Conservation (phyloP, 805 yeast species). For the Pichia occidentalis region DNA sequence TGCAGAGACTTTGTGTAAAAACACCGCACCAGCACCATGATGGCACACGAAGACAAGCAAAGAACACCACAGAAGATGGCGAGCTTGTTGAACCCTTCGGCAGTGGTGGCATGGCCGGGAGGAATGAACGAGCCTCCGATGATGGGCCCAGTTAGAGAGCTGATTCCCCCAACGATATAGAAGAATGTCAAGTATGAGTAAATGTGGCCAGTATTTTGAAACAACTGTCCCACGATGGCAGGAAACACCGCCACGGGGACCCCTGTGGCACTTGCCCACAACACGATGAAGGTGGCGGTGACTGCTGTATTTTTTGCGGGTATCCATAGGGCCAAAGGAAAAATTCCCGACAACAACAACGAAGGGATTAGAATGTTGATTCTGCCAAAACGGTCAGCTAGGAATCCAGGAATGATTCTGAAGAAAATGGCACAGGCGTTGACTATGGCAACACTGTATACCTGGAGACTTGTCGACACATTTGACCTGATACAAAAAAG, state of each 20-base stretch:
- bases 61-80: constrained; percentile 30
- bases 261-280: constrained; percentile 33
- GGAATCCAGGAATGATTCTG: constrained; percentile 44
- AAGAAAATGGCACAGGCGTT: constrained; percentile 43
- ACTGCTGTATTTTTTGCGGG: constrained; percentile 38
- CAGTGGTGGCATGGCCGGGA: constrained; percentile 12
- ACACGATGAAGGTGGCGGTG: constrained; percentile 31
- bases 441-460: constrained; percentile 39
- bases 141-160: constrained; percentile 31
- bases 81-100: constrained; percentile 26
- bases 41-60: constrained; percentile 17
- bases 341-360: constrained; percentile 28
- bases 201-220: constrained; percentile 26
- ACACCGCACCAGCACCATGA: constrained; percentile 11
- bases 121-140: constrained; percentile 32
- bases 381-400: constrained; percentile 39
- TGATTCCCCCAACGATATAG: constrained; percentile 26
- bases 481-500: constrained; percentile 46
- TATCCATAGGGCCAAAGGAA: constrained; percentile 41
- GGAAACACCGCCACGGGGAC: constrained; percentile 31
- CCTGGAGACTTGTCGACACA: constrained; percentile 41
- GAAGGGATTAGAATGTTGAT: constrained; percentile 35
- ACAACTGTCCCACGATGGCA: constrained; percentile 30
- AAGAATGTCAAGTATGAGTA: constrained; percentile 28
- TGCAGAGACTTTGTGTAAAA: background rate